phyloP scores from a whole-genome alignment of 2,329 filamentous ascomycete genomes.

The Botryosphaeria agaves region DNA sequence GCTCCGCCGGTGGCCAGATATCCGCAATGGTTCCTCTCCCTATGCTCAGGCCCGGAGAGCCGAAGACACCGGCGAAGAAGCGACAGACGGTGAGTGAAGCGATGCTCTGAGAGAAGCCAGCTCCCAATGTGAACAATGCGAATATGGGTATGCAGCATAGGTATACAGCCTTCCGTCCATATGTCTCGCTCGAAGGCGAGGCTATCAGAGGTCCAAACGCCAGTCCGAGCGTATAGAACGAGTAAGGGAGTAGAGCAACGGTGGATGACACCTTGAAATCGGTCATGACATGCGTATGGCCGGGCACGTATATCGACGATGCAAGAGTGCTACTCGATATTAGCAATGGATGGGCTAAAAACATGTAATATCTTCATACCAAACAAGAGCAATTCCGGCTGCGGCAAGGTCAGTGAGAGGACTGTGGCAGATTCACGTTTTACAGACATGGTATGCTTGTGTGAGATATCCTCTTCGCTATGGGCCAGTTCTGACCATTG shows the following conservation, averaged over 20 bases:
- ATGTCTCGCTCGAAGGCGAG: constrained; percentile 19
- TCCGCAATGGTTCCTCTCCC: constrained; percentile 13
- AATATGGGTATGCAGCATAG: constrained; percentile 17
- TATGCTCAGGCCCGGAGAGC: constrained; percentile 14
- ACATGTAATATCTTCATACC: too few species aligned
- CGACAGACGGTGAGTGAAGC: constrained; percentile 10
- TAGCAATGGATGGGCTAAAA: background rate
- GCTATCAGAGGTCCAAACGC: constrained; percentile 18
- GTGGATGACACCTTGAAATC: constrained; percentile 11
- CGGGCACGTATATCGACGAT: constrained; percentile 13
- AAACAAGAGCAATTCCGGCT: background rate
- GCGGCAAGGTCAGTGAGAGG: constrained; percentile 1
- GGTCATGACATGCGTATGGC: constrained; percentile 8
- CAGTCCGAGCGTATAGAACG: constrained; percentile 19
- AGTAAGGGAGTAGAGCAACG: constrained; percentile 16
- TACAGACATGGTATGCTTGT: background rate
- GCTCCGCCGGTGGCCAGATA: constrained; percentile 12
- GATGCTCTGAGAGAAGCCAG: constrained; percentile 11
- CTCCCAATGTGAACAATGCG: constrained; percentile 16
- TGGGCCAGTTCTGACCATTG: background rate
- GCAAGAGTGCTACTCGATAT: constrained; percentile 9
- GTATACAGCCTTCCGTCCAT: constrained; percentile 18
- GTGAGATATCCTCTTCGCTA: background rate
- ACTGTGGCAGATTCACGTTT: constrained; percentile 8
- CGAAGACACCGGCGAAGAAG: constrained; percentile 35